A percentile compares a stretch with the other conserved stretches of the same genome.
Conservation (phyloP, 2,329 filamentous ascomycete species). For the Colletotrichum phormii region DNA sequence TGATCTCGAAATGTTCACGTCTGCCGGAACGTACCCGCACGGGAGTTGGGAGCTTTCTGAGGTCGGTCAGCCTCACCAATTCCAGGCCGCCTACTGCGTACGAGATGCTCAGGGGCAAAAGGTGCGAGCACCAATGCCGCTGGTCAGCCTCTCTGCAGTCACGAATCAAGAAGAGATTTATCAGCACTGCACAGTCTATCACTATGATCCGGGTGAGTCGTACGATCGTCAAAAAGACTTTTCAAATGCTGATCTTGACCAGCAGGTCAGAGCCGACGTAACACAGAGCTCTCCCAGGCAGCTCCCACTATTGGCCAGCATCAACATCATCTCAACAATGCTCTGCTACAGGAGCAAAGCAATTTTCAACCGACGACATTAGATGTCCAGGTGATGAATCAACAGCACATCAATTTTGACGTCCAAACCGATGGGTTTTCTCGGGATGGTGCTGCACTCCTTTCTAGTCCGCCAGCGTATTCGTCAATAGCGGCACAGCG, state of each 20-base stretch:
- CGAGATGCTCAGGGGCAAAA: slow-evolving; percentile 25
- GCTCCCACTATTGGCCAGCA: neutral
- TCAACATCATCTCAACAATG: neutral
- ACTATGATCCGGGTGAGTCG: slow-evolving; percentile 22
- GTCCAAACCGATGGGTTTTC: neutral
- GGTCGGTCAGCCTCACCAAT: slow-evolving; percentile 20
- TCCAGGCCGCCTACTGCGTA: slow-evolving; percentile 29
- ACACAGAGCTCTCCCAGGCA: neutral
- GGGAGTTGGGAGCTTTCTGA: slow-evolving; percentile 30
- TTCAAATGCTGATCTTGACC: neutral
- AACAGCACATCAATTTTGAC: neutral
- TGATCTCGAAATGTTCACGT: slow-evolving; percentile 17
- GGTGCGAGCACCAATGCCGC: slow-evolving; percentile 24
- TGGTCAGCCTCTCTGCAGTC: slow-evolving; percentile 28
- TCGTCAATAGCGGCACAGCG: neutral
- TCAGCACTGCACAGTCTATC: slow-evolving; percentile 33
- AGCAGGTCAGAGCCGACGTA: slow-evolving; percentile 29
- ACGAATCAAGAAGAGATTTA: slow-evolving; percentile 30
- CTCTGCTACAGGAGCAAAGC: neutral
- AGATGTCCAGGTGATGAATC: neutral
- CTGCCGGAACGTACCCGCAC: slow-evolving; percentile 7
- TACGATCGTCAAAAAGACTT: neutral
- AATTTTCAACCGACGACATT: neutral
- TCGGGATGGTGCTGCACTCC: neutral
- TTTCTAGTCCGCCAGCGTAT: slow-evolving; percentile 24